Percentiles rank a stretch among this genome's conserved stretches.
Conservation (phyloP, 169 alveolate genomes). For the Amoebophrya sp. region DNA sequence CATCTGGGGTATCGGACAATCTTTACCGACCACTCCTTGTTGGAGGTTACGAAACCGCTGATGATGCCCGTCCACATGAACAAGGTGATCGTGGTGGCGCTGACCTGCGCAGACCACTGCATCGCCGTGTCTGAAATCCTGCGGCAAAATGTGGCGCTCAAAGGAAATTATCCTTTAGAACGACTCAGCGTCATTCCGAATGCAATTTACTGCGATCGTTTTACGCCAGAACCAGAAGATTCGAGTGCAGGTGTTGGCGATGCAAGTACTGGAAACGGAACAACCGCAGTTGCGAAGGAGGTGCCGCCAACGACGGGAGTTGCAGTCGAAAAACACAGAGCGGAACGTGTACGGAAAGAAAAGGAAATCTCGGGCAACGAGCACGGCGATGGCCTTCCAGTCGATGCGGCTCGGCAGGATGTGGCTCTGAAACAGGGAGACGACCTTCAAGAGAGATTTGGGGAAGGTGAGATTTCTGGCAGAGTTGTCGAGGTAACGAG, state of each 20-base stretch:
- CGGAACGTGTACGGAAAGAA: too few relatives aligned
- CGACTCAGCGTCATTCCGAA: background rate
- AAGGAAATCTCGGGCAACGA: too few relatives aligned
- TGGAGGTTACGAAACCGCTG: conserved; percentile 84
- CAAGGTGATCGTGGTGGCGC: conserved; percentile 33
- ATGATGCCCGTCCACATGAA: conserved; percentile 78
- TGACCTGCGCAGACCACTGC: conserved; percentile 61
- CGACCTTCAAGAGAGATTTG: too few relatives aligned
- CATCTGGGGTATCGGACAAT: conserved; percentile 47
- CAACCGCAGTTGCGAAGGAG: too few relatives aligned
- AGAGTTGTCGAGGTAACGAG: background rate
- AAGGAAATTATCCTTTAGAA: conserved; percentile 58
- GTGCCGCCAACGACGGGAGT: too few relatives aligned
- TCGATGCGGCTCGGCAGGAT: too few relatives aligned
- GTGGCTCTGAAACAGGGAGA: too few relatives aligned
- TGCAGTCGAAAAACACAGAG: too few relatives aligned
- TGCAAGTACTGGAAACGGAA: too few relatives aligned
- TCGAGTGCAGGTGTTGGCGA: too few relatives aligned
- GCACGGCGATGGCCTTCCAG: too few relatives aligned
- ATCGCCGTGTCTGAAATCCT: conserved; percentile 72
- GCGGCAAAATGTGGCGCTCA: conserved; percentile 80
- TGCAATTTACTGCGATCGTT: background rate
- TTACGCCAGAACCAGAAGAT: background rate
- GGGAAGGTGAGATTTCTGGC: too few relatives aligned
- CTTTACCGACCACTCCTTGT: conserved; percentile 93